phyloP scores from a whole-genome alignment of 2,329 filamentous ascomycete species.

The Alternaria postmessia region DNA sequence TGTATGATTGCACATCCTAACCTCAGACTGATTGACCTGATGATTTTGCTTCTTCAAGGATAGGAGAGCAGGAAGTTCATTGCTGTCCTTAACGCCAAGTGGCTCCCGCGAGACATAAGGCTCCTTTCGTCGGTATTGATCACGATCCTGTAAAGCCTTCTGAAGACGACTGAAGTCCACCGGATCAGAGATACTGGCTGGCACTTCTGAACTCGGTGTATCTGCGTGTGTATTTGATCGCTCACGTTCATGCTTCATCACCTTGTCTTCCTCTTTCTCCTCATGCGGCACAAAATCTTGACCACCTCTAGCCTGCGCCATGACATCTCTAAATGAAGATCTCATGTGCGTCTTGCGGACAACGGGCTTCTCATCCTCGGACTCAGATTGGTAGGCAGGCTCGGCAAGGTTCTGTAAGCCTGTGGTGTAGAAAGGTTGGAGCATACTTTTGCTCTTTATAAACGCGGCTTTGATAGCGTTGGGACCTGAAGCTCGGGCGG shows the following conservation, averaged over 20 bases:
- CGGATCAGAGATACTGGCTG: background rate
- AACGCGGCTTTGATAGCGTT: background rate
- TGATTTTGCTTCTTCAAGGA: background rate
- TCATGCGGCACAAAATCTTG: background rate
- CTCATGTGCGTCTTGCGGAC: background rate
- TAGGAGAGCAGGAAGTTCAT: background rate
- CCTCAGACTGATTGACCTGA: background rate
- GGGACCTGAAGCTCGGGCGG: background rate
- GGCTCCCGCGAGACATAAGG: background rate
- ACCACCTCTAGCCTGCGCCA: background rate
- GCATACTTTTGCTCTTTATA: background rate
- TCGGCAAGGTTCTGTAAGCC: background rate
- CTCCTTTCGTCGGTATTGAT: background rate
- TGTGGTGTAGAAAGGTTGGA: background rate
- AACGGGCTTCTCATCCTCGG: background rate
- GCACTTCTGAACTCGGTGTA: background rate
- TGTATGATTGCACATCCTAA: slow-evolving; percentile 9
- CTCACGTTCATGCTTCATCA: background rate
- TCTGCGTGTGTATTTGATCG: background rate
- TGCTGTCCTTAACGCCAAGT: background rate
- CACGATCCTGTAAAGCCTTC: background rate
- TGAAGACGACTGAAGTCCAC: background rate
- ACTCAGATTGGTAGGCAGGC: background rate
- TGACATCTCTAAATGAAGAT: background rate
- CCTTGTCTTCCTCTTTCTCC: background rate